These are phyloP conservation scores for Wickerhamomyces sydowiorum DNA, from an alignment of 805 yeast species.

Conservation along the genomic window DNA sequence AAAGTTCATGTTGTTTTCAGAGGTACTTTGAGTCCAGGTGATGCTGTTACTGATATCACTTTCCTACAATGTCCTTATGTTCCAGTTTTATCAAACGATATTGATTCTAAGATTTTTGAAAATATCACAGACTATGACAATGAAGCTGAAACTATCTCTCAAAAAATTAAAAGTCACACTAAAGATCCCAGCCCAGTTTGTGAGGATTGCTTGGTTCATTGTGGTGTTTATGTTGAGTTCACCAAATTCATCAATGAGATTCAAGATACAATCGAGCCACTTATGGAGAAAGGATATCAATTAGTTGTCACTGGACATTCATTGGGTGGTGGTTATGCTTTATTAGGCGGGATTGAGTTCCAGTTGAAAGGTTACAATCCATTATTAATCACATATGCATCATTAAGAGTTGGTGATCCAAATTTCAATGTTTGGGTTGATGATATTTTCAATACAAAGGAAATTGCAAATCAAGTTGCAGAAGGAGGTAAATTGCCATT, in stretches of 20 bases:
- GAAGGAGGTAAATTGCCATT: slow-evolving; percentile 25
- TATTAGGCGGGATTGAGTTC: slow-evolving; percentile 58
- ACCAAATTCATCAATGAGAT: slow-evolving; percentile 35
- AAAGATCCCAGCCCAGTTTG: slow-evolving; percentile 29
- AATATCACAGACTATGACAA: neutral
- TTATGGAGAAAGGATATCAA: slow-evolving; percentile 37
- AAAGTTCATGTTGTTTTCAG: slow-evolving; percentile 49
- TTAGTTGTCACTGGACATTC: slow-evolving; percentile 68
- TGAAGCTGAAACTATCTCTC: neutral
- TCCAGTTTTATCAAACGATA: slow-evolving; percentile 32
- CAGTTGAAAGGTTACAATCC: slow-evolving; percentile 48
- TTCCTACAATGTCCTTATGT: slow-evolving; percentile 39
- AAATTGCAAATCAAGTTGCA: slow-evolving; percentile 21
- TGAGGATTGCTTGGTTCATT: slow-evolving; percentile 51
- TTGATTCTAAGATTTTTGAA: neutral
- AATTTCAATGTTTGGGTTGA: slow-evolving; percentile 49
- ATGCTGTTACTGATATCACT: slow-evolving; percentile 57
- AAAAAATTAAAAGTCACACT: neutral
- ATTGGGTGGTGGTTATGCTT: slow-evolving; percentile 67
- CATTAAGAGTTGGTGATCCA: slow-evolving; percentile 59
- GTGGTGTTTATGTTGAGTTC: slow-evolving; percentile 52
- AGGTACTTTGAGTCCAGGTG: slow-evolving; percentile 57
- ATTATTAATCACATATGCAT: slow-evolving; percentile 52
- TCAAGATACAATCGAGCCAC: slow-evolving; percentile 24
- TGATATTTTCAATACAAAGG: slow-evolving; percentile 34